phyloP scores from a whole-genome alignment of 2,329 filamentous ascomycete species.

The Verticillium klebahnii region DNA sequence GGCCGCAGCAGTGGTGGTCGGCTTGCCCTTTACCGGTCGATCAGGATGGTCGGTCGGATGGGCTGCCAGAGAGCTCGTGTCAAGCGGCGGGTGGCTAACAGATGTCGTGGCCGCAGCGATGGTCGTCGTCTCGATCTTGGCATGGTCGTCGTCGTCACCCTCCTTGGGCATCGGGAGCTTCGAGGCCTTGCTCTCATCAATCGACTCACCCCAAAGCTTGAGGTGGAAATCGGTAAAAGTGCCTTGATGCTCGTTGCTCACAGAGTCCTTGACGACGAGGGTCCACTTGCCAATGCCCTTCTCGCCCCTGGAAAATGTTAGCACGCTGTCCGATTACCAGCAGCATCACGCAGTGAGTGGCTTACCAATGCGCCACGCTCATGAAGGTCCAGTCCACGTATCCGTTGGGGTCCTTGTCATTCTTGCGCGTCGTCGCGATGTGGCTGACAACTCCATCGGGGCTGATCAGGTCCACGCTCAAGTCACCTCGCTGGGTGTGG shows the following conservation, averaged over 20 bases:
- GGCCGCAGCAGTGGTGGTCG: slow-evolving; percentile 19
- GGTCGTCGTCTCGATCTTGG: slow-evolving; percentile 56
- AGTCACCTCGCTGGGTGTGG: slow-evolving; percentile 80
- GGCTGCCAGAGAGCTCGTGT: slow-evolving; percentile 37
- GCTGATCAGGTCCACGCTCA: slow-evolving; percentile 88
- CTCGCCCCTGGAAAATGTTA: slow-evolving; percentile 64
- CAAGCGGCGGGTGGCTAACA: slow-evolving; percentile 37
- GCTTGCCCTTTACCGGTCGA: slow-evolving; percentile 51
- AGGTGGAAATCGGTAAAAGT: slow-evolving; percentile 88
- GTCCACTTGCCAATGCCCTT: slow-evolving; percentile 85
- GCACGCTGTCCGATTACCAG: background rate
- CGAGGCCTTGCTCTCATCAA: slow-evolving; percentile 67
- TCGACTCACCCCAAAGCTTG: slow-evolving; percentile 87
- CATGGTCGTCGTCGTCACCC: slow-evolving; percentile 79
- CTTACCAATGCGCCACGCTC: slow-evolving; percentile 93
- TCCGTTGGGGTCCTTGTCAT: slow-evolving; percentile 62
- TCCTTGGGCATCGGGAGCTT: slow-evolving; percentile 78
- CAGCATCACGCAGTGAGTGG: background rate
- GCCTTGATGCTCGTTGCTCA: slow-evolving; percentile 71
- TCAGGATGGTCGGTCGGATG: slow-evolving; percentile 54
- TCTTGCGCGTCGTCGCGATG: slow-evolving; percentile 68
- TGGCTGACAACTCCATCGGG: slow-evolving; percentile 79
- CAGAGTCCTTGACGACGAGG: slow-evolving; percentile 79
- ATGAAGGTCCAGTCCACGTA: slow-evolving; percentile 99
- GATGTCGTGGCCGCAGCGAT: slow-evolving; percentile 59